phyloP scores from a whole-genome alignment of 2,329 filamentous ascomycete species.

The Alternaria gansuensis region DNA sequence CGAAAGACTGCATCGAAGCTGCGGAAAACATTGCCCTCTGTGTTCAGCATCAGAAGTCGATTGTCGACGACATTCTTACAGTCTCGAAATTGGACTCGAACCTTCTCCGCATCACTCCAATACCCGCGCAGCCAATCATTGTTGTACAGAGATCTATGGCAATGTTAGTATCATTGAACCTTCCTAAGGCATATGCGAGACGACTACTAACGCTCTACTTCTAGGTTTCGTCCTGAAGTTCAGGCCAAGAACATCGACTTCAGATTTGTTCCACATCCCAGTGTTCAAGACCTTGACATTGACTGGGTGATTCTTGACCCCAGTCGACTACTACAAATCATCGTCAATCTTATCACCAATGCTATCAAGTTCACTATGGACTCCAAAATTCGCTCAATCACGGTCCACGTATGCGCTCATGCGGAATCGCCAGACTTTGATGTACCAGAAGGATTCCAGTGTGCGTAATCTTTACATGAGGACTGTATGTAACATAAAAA shows the following conservation, averaged over 20 bases:
- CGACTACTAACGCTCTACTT: neutral
- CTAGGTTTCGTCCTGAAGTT: slow-evolving; percentile 44
- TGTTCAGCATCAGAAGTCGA: slow-evolving; percentile 48
- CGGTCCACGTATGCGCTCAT: slow-evolving; percentile 50
- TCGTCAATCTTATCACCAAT: slow-evolving; percentile 57
- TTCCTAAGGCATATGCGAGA: neutral
- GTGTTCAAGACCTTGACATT: slow-evolving; percentile 46
- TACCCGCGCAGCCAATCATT: slow-evolving; percentile 49
- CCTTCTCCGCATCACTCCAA: slow-evolving; percentile 47
- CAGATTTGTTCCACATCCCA: slow-evolving; percentile 46
- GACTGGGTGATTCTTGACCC: slow-evolving; percentile 57
- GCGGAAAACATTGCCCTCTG: slow-evolving; percentile 55
- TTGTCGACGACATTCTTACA: slow-evolving; percentile 49
- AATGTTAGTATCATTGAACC: slow-evolving; percentile 38
- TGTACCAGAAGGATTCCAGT: slow-evolving; percentile 32
- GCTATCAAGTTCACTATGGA: slow-evolving; percentile 59
- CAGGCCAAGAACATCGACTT: slow-evolving; percentile 44
- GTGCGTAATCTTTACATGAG: neutral
- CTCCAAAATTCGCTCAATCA: slow-evolving; percentile 47
- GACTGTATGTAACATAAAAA: neutral
- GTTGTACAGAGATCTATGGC: slow-evolving; percentile 48
- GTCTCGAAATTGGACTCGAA: slow-evolving; percentile 48
- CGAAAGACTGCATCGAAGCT: slow-evolving; percentile 43
- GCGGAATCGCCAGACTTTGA: slow-evolving; percentile 45
- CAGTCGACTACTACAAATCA: slow-evolving; percentile 55